Conservation (phyloP, 179 eudicot genomes). For the Vitellaria paradoxa region DNA sequence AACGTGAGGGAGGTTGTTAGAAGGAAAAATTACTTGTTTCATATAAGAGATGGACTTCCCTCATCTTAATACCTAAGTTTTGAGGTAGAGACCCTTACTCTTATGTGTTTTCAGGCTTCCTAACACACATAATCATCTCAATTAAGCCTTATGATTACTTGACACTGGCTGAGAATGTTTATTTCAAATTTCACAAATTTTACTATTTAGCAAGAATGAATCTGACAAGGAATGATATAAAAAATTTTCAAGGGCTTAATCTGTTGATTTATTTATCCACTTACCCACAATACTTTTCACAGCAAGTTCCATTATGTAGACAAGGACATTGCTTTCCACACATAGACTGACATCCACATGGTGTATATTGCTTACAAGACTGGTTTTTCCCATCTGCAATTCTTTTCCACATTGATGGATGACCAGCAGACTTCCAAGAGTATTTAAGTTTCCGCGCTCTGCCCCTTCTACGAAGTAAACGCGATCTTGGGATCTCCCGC, state of each 20-base stretch:
- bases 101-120: too few species aligned
- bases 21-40: too few species aligned
- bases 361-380: constrained; percentile 65
- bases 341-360: constrained; percentile 71
- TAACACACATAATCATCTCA: neutral
- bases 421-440: constrained; percentile 82
- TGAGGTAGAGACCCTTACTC: too few species aligned
- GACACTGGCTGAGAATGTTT: neutral
- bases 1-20: too few species aligned
- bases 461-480: constrained; percentile 77
- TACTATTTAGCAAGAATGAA: neutral
- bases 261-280: constrained; percentile 14
- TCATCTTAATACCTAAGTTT: too few species aligned
- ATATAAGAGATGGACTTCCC: too few species aligned
- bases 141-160: neutral
- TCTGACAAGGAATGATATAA: neutral
- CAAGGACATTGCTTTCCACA: constrained; percentile 96
- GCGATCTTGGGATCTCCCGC: constrained; percentile 49
- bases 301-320: constrained; percentile 68
- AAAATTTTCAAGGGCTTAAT: constrained; percentile 10
- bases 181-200: neutral
- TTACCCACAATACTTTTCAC: constrained; percentile 98
- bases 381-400: constrained; percentile 62
- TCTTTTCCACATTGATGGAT: constrained; percentile 85
- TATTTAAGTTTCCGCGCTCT: constrained; percentile 71